Conservation (phyloP, 306 rosid genomes). For the Macrotyloma uniflorum region DNA sequence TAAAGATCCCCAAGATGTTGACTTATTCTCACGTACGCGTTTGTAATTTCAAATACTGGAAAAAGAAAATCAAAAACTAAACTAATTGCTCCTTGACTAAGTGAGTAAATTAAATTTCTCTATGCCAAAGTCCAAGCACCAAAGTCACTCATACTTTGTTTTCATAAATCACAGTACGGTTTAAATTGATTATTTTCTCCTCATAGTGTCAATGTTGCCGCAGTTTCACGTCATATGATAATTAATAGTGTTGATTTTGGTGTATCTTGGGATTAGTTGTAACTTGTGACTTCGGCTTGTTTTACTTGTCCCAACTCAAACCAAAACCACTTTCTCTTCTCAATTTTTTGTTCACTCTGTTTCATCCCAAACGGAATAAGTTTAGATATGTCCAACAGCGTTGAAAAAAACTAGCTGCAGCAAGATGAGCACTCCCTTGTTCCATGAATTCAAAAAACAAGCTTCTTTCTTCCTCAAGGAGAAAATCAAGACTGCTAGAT, state of each 20-base stretch:
- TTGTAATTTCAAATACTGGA: constrained; percentile 21
- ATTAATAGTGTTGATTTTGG: constrained; percentile 9
- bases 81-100: constrained; percentile 30
- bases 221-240: not conserved
- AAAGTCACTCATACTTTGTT: constrained; percentile 24
- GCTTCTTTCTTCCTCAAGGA: constrained; percentile 94
- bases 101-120: constrained; percentile 9
- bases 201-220: constrained; percentile 18
- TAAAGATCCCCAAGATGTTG: constrained; percentile 39
- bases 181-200: constrained; percentile 38
- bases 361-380: not conserved
- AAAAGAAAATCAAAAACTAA: not conserved
- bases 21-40: constrained; percentile 29
- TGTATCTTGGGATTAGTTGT: constrained; percentile 39
- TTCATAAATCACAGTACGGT: not conserved
- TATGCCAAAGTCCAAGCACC: constrained; percentile 18
- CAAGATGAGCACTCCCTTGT: constrained; percentile 58
- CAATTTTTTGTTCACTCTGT: not conserved
- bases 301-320: constrained; percentile 21
- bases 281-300: constrained; percentile 31
- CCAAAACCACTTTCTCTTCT: not conserved
- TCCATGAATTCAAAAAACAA: constrained; percentile 81
- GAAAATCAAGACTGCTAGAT: constrained; percentile 89
- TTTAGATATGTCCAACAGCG: constrained; percentile 48
- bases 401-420: constrained; percentile 46